Evolutionary conservation across 495 filamentous ascomycete species (phyloP).

Genomic region (Neurospora sp.): DNA sequence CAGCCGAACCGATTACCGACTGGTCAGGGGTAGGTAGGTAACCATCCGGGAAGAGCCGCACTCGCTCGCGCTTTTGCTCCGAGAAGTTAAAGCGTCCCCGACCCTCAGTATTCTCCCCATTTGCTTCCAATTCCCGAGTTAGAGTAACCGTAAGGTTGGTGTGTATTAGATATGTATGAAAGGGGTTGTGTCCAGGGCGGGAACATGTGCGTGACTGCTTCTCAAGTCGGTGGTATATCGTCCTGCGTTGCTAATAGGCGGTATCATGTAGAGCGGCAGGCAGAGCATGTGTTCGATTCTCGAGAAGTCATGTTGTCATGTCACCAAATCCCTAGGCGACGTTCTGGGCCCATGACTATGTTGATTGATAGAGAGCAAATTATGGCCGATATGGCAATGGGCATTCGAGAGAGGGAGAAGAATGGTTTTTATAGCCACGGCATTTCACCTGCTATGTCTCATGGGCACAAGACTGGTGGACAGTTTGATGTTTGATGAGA

Average conservation of each 20-base stretch:
- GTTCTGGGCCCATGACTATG: neutral
- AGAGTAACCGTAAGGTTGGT: neutral
- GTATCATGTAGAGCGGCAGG: no score
- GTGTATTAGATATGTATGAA: neutral
- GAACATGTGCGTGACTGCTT: neutral
- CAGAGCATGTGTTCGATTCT: neutral
- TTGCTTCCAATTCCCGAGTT: neutral
- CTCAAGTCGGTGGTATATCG: neutral
- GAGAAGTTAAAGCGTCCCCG: neutral
- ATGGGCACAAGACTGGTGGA: neutral
- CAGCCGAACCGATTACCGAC: neutral
- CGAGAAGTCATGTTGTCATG: neutral
- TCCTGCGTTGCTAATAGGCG: neutral
- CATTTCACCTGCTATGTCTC: neutral
- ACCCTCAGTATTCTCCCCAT: neutral
- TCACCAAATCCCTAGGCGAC: neutral
- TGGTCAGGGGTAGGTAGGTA: neutral
- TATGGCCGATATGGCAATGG: neutral
- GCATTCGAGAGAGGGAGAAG: neutral
- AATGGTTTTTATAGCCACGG: neutral
- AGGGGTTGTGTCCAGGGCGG: neutral
- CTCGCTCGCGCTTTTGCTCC: neutral
- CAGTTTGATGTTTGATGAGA: neutral
- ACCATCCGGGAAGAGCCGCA: neutral
- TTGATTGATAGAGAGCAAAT: neutral